phyloP scores from a whole-genome alignment of 768 basidiomycete species.

The Serendipita sp. region DNA sequence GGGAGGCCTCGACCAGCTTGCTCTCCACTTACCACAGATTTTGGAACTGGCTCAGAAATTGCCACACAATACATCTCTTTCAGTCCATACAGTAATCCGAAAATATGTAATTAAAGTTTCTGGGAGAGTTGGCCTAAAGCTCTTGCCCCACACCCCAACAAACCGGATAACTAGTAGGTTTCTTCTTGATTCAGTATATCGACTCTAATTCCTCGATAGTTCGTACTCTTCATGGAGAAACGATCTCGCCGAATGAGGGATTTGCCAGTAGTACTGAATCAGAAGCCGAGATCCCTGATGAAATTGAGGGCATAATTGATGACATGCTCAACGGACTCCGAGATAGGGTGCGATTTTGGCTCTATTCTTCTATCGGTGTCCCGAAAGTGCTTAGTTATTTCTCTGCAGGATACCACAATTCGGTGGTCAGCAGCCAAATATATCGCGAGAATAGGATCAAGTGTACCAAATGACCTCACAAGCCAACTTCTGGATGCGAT shows the following conservation, averaged over 20 bases:
- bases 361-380: slow-evolving; percentile 2
- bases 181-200: slow-evolving; percentile 11
- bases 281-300: slow-evolving; percentile 55
- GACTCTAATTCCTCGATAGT: slow-evolving; percentile 4
- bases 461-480: slow-evolving; percentile 58
- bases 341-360: slow-evolving; percentile 45
- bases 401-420: slow-evolving; percentile 70
- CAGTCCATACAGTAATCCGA: slow-evolving; percentile 46
- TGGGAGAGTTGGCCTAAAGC: background rate
- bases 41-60: slow-evolving; percentile 30
- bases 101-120: slow-evolving; percentile 30
- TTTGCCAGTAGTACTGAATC: slow-evolving; percentile 15
- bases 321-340: slow-evolving; percentile 55
- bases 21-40: slow-evolving; percentile 26
- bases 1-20: slow-evolving; percentile 37
- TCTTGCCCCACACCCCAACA: slow-evolving; percentile 32
- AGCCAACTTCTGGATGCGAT: slow-evolving; percentile 71
- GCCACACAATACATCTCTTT: slow-evolving; percentile 24
- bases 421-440: slow-evolving; percentile 93
- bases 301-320: slow-evolving; percentile 58
- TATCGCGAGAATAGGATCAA: slow-evolving; percentile 65
- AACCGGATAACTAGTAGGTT: slow-evolving; percentile 16
- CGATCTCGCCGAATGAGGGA: background rate
- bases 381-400: slow-evolving; percentile 1
- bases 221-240: slow-evolving; percentile 6